phyloP scores from a whole-genome alignment of 2,329 filamentous ascomycete species.

The Fusarium fujikuroi region DNA sequence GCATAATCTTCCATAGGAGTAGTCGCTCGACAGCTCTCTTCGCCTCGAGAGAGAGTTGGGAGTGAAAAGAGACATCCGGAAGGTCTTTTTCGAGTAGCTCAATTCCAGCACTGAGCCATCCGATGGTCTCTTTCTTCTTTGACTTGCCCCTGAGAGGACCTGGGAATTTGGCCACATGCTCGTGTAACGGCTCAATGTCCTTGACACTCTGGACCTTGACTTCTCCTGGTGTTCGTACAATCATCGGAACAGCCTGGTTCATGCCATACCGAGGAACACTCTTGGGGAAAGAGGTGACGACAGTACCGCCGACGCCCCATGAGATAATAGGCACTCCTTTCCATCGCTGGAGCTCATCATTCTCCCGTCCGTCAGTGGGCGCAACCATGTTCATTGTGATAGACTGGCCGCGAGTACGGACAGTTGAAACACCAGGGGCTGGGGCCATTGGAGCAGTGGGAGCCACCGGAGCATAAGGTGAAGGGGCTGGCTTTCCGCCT shows the following conservation, averaged over 20 bases:
- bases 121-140: slow-evolving; percentile 92
- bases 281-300: slow-evolving; percentile 88
- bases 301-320: slow-evolving; percentile 86
- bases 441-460: slow-evolving; percentile 15
- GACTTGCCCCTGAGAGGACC: slow-evolving; percentile 88
- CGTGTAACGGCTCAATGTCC: slow-evolving; percentile 75
- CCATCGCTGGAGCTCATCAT: slow-evolving; percentile 89
- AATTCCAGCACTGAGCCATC: slow-evolving; percentile 84
- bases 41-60: slow-evolving; percentile 66
- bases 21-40: slow-evolving; percentile 83
- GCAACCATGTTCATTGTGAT: slow-evolving; percentile 67
- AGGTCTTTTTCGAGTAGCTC: slow-evolving; percentile 73
- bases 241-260: slow-evolving; percentile 76
- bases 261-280: slow-evolving; percentile 87
- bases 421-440: slow-evolving; percentile 22
- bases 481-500: slow-evolving; percentile 40
- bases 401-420: slow-evolving; percentile 63
- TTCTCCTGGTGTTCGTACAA: slow-evolving; percentile 84
- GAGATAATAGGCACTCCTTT: slow-evolving; percentile 86
- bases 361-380: slow-evolving; percentile 72
- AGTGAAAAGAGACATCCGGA: slow-evolving; percentile 61
- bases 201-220: slow-evolving; percentile 82
- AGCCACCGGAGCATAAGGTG: slow-evolving; percentile 43
- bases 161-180: slow-evolving; percentile 83
- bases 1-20: slow-evolving; percentile 87